These are phyloP conservation scores for Trypanosoma lewisi DNA, from an alignment of 208 protist species.

Conservation along the genomic window DNA sequence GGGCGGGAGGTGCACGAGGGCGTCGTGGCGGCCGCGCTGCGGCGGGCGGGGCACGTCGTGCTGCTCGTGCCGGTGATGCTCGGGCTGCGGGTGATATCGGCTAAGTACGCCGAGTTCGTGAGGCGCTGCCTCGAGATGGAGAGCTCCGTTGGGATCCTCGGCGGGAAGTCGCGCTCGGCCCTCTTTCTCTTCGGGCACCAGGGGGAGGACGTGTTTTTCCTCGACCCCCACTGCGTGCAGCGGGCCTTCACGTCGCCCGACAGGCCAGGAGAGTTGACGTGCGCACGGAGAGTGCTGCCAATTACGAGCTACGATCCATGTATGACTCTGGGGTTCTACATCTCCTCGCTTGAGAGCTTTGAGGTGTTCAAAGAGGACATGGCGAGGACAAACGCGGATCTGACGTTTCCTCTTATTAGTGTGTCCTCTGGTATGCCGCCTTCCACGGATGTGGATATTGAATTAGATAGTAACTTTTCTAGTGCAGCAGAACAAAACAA, in stretches of 20 bases:
- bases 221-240: constrained; percentile 80
- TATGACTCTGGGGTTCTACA: constrained; percentile 69
- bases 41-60: constrained; percentile 29
- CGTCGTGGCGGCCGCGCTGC: constrained; percentile 25
- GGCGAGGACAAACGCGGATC: constrained; percentile 26
- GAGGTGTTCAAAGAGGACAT: constrained; percentile 39
- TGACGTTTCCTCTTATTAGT: constrained; percentile 56
- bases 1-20: constrained; percentile 32
- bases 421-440: neutral
- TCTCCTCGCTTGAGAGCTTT: constrained; percentile 38
- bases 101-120: constrained; percentile 43
- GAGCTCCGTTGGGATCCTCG: constrained; percentile 55
- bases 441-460: neutral
- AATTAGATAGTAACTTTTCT: neutral
- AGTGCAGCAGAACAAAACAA: neutral
- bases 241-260: constrained; percentile 44
- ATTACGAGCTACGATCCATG: constrained; percentile 32
- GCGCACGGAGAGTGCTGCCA: constrained; percentile 1
- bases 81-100: constrained; percentile 42
- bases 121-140: constrained; percentile 45
- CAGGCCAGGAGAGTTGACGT: constrained; percentile 17
- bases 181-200: constrained; percentile 70
- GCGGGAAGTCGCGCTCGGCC: constrained; percentile 40
- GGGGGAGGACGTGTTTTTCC: constrained; percentile 41
- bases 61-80: constrained; percentile 64